Conservation (phyloP, 345 rosid species). For the Brassica rapa region DNA sequence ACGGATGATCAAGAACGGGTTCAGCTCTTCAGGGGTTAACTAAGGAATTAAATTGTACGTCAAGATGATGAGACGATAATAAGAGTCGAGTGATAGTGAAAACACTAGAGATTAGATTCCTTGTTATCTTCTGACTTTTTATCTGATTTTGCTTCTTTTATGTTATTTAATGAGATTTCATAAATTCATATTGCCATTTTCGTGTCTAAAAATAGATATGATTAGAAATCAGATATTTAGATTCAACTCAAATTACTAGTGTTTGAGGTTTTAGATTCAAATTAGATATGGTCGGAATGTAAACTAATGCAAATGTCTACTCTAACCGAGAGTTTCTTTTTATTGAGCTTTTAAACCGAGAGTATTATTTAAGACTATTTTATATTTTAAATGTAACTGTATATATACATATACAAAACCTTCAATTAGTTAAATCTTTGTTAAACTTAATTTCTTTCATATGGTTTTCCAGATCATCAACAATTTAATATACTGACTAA, state of each 20-base stretch:
- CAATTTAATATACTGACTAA: not conserved
- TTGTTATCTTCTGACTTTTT: slow-evolving; percentile 19
- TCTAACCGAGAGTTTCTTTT: not conserved
- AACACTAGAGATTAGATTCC: slow-evolving; percentile 21
- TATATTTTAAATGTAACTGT: not conserved
- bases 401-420: not conserved
- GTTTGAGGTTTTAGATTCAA: slow-evolving; percentile 9
- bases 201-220: slow-evolving; percentile 6
- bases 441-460: not conserved
- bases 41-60: not conserved
- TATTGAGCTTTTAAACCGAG: not conserved
- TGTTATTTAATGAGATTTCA: slow-evolving; percentile 11
- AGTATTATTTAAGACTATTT: not conserved
- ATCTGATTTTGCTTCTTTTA: slow-evolving; percentile 15
- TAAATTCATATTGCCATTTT: not conserved
- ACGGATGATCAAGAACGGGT: slow-evolving; percentile 61
- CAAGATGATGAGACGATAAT: slow-evolving; percentile 8
- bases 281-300: not conserved
- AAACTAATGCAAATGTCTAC: not conserved
- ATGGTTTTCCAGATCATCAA: not conserved
- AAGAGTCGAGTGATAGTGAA: slow-evolving; percentile 34
- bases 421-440: not conserved
- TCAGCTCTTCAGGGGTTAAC: slow-evolving; percentile 58
- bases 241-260: not conserved
- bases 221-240: not conserved